These are phyloP conservation scores for Irpex rosettiformis DNA, from an alignment of 1,284 basidiomycete species.

Conservation along the genomic window DNA sequence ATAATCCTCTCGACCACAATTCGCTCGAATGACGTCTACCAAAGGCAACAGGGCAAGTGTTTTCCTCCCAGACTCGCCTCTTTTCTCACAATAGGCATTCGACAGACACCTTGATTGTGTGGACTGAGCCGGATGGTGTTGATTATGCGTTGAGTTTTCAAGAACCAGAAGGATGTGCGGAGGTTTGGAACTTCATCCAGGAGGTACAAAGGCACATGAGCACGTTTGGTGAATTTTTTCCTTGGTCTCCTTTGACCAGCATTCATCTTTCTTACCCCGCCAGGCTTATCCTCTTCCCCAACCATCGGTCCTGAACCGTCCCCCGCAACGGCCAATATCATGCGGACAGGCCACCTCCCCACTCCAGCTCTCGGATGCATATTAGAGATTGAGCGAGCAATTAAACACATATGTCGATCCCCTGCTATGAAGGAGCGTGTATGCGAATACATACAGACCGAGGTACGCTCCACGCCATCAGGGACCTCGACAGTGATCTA, in stretches of 20 bases:
- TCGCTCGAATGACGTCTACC: slow-evolving; percentile 83
- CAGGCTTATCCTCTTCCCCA: slow-evolving; percentile 54
- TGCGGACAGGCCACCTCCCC: slow-evolving; percentile 65
- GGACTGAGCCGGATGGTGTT: slow-evolving; percentile 94
- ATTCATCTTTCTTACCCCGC: slow-evolving; percentile 15
- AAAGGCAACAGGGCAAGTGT: slow-evolving; percentile 83
- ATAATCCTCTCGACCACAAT: slow-evolving; percentile 74
- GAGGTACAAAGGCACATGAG: slow-evolving; percentile 91
- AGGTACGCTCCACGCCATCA: slow-evolving; percentile 43
- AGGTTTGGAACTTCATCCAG: slow-evolving; percentile 96
- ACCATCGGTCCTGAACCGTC: slow-evolving; percentile 53
- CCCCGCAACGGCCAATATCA: slow-evolving; percentile 57
- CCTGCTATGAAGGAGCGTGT: slow-evolving; percentile 72
- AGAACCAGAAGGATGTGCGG: slow-evolving; percentile 92
- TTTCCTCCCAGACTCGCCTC: slow-evolving; percentile 12
- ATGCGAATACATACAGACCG: slow-evolving; percentile 77
- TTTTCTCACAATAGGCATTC: neutral
- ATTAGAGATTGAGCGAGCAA: slow-evolving; percentile 72
- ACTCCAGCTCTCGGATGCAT: slow-evolving; percentile 69
- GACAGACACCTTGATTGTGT: slow-evolving; percentile 95
- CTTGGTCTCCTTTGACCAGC: slow-evolving; percentile 12
- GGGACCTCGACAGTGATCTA: slow-evolving; percentile 1
- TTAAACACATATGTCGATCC: slow-evolving; percentile 66
- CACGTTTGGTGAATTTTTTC: slow-evolving; percentile 44
- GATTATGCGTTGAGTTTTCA: slow-evolving; percentile 98